Evolutionary conservation across 1,284 basidiomycete genomes (phyloP), one percentile per base, ranked within the genome.

Genomic region (Cutaneotrichosporon cyanovorans): DNA sequence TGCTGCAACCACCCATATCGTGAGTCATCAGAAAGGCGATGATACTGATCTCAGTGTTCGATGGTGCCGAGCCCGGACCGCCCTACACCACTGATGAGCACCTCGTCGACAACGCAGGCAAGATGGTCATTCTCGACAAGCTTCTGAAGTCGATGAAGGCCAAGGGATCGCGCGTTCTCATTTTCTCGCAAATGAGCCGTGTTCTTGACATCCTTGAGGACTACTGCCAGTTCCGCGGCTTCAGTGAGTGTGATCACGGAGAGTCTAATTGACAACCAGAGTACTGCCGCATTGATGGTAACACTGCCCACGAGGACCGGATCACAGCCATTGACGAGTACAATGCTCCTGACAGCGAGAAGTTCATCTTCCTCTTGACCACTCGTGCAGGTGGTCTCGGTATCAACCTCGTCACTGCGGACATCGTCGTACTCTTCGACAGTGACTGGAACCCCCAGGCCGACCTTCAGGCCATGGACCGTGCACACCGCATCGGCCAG

Each of bases 401-500:
- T 53, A 98, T 99, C 75, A 98, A 98, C 69, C 72, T 99, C 58
- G 95, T 92, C 4, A 83, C 85, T 0, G 95, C 93, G 11, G 95
- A 98, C 69, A 79, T 96, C 45, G 93, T 99, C 38, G 84, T 99
- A 0, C 75, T 98, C n/a, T 98, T 97, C 59, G 95, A 99, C 66
- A 87, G 84, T 55, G 95, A 98, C 71, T 98, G 93, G 93, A 98
- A 98, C 70, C 93, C 95, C 1, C 93, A 99, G 73, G 93, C 93
- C 4, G 95, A 99, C 75, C 70, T 98, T 46, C 95, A 98, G 69
- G 95, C 95, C 6, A 97, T 98, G 95, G 93, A 98, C 68, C 87
- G 93, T 56, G 93, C 93, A 0, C 93, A 98, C 73, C 87, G 93
- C 59, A 97, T 98, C 55, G 93, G 93, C 2, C 95, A 97, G 74